Evolutionary conservation across 208 protist genomes (phyloP).

Genomic region (Dictyostelium gargantuum): DNA sequence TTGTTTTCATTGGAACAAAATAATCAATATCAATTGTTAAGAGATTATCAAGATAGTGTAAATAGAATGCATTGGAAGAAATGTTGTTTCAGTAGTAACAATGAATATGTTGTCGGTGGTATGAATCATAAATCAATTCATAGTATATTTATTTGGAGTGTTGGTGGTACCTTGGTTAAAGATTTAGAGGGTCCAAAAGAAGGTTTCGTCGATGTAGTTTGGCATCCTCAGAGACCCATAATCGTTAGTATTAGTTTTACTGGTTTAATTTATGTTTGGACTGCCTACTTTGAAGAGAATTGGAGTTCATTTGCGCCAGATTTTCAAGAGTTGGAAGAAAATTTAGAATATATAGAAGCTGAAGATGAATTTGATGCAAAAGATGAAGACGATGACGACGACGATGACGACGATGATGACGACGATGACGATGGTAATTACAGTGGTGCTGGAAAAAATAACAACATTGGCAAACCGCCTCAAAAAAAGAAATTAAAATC

Average conservation of each 20-base stretch:
- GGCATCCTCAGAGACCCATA: conserved; percentile 77
- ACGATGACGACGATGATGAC: neutral
- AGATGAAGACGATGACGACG: neutral
- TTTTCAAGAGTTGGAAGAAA: conserved; percentile 85
- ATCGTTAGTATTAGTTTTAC: neutral
- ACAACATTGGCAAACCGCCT: neutral
- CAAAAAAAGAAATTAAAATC: neutral
- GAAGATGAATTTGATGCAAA: conserved; percentile 81
- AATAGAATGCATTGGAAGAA: conserved; percentile 78
- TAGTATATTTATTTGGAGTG: conserved; percentile 78
- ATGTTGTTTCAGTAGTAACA: conserved; percentile 67
- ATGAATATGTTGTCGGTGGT: conserved; percentile 75
- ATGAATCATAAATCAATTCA: conserved; percentile 64
- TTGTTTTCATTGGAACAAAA: neutral
- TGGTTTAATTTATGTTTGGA: conserved; percentile 81
- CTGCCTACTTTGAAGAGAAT: conserved; percentile 76
- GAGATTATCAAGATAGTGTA: conserved; percentile 67
- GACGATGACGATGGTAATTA: neutral
- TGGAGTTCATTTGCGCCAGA: conserved; percentile 86
- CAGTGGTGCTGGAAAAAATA: neutral
- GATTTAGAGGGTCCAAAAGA: conserved; percentile 82
- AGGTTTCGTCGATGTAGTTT: conserved; percentile 64
- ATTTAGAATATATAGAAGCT: conserved; percentile 80
- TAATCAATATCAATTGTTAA: neutral
- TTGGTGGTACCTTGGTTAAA: conserved; percentile 64